phyloP scores from a whole-genome alignment of 202 grass and related monocot species.

The Miscanthus sacchariflorus region DNA sequence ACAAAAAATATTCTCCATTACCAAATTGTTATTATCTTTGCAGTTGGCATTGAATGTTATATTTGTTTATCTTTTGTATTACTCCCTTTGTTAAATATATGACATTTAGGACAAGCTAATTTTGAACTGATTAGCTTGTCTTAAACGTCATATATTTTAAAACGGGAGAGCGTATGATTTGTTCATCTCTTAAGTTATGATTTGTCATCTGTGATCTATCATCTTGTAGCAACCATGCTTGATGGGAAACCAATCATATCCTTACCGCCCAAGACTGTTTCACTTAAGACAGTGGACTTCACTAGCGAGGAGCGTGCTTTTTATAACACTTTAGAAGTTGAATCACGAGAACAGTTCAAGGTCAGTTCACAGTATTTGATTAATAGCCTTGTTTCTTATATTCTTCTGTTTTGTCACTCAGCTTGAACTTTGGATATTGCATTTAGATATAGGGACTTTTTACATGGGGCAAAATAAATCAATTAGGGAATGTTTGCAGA shows the following conservation, averaged over 20 bases:
- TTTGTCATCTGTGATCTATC: conserved; percentile 23
- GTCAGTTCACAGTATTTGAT: conserved; percentile 51
- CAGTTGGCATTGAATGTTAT: not conserved
- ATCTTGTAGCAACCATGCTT: conserved; percentile 69
- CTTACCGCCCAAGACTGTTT: conserved; percentile 85
- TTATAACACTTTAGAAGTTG: conserved; percentile 86
- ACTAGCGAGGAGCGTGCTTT: conserved; percentile 80
- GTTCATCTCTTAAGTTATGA: conserved; percentile 16
- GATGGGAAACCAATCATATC: conserved; percentile 95
- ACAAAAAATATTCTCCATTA: not conserved
- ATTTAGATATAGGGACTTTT: not conserved
- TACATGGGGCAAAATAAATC: not conserved
- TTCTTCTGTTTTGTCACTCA: conserved; percentile 26
- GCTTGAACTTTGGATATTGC: not conserved
- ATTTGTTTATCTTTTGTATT: conserved; percentile 4
- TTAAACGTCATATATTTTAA: not conserved
- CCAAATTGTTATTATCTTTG: conserved; percentile 15
- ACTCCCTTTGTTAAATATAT: not conserved
- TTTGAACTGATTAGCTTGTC: not conserved
- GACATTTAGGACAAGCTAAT: not conserved
- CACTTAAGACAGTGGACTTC: conserved; percentile 86
- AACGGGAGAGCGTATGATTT: not conserved
- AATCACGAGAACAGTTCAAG: conserved; percentile 97
- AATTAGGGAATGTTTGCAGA: not conserved
- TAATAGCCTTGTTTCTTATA: conserved; percentile 13